Conservation (phyloP, 1,284 basidiomycete genomes). For the Ceratobasidium sp. region DNA sequence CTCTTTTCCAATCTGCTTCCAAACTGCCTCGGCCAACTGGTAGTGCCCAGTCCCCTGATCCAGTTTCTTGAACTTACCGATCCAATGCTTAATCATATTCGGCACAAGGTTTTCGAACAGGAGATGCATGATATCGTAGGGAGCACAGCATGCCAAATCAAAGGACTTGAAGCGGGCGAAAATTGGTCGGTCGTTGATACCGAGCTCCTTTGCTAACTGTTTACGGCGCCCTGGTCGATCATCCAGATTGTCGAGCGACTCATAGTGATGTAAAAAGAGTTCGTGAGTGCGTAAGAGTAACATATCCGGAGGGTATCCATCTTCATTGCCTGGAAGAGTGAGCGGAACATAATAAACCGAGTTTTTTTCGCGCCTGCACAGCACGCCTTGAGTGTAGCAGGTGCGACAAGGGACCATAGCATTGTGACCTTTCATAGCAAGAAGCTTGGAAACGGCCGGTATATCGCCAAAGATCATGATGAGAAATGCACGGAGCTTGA, state of each 20-base stretch:
- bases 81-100: too few species aligned
- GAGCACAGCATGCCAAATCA: constrained; percentile 32
- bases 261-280: not conserved
- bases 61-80: constrained; percentile 49
- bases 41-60: too few species aligned
- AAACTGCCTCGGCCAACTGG: constrained; percentile 45
- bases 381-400: not conserved
- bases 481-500: not conserved
- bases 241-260: not conserved
- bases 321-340: not conserved
- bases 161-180: constrained; percentile 42
- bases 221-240: not conserved
- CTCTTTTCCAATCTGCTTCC: constrained; percentile 48
- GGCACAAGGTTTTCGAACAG: too few species aligned
- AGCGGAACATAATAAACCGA: not conserved
- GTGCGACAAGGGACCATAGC: not conserved
- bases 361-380: not conserved
- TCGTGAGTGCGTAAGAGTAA: not conserved
- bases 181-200: constrained; percentile 26
- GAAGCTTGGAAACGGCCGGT: constrained; percentile 7
- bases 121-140: constrained; percentile 42
- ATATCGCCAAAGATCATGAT: constrained; percentile 31
- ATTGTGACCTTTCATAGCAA: constrained; percentile 17
- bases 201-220: not conserved
- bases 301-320: not conserved